Evolutionary conservation across 352 stramenopile species (phyloP).

Genomic region (Elongisporangium prolatum): DNA sequence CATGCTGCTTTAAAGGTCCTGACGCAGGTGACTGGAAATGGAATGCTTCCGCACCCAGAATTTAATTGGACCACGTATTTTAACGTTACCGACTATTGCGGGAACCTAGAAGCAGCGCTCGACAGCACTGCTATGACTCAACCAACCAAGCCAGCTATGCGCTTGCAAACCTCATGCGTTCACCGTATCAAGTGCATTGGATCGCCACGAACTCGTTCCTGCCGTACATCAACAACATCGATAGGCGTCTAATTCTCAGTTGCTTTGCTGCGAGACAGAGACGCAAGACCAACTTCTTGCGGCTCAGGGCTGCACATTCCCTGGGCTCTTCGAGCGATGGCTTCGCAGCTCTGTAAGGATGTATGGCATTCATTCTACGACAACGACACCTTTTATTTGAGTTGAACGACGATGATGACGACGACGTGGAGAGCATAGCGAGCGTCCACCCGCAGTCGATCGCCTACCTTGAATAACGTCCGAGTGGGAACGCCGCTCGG

Average conservation of each 20-base stretch:
- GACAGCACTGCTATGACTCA: slow-evolving; percentile 13
- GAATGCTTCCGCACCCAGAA: slow-evolving; percentile 8
- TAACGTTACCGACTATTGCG: background rate
- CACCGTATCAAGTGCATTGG: slow-evolving; percentile 14
- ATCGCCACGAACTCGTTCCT: slow-evolving; percentile 16
- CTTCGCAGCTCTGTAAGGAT: too few species aligned
- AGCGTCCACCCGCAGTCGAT: too few species aligned
- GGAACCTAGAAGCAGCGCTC: slow-evolving; percentile 22
- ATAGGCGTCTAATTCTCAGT: background rate
- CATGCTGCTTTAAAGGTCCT: slow-evolving; percentile 4
- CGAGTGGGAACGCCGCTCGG: too few species aligned
- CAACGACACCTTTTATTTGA: too few species aligned
- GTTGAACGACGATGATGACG: too few species aligned
- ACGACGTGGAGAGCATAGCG: too few species aligned
- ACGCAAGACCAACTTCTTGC: slow-evolving; percentile 24
- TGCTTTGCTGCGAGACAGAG: slow-evolving; percentile 7
- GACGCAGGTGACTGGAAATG: slow-evolving; percentile 5
- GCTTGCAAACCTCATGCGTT: slow-evolving; percentile 20
- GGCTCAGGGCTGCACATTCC: slow-evolving; percentile 25
- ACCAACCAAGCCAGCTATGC: slow-evolving; percentile 17
- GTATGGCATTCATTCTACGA: too few species aligned
- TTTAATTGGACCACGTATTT: slow-evolving; percentile 23
- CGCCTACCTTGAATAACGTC: too few species aligned
- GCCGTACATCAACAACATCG: slow-evolving; percentile 25
- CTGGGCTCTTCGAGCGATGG: slow-evolving; percentile 31